Evolutionary conservation across 805 yeast genomes (phyloP), one percentile per base, ranked within the genome.

Genomic region (Pichia exigua): DNA sequence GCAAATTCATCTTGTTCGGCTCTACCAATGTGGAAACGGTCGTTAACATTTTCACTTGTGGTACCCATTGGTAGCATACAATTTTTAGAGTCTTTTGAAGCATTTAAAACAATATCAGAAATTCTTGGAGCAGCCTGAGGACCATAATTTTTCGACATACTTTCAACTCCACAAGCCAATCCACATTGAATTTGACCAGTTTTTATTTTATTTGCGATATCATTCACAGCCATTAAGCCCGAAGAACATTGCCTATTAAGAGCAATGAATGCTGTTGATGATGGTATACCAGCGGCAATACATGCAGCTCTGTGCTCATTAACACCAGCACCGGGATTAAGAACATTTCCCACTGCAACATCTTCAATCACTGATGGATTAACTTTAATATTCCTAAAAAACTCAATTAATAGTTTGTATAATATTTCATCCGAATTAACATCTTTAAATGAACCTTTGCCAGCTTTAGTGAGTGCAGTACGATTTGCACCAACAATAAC

Each of bases 21-120:
- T 67, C 98, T 81, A 27, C 82, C 63, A 54, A 92, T 75, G 56
- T 71, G 68, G 69, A 75, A 91, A 66, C 77, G 77, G 43, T 70
- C 68, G 28, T 95, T 91, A 51, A 92, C 87, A 67, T 92, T 92
- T 73, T 92, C 98, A 65, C 89, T 87, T 49, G 98, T 92, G 62
- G 84, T 83, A 45, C 98, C 98, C 98, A 92, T 92, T 58, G 98
- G 98, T 56, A 92, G 81, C 68, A 85, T 72, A 71, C 97, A 92
- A 68, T 83, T 83, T 55, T 73, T 73, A n/a, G 85, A 83, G 45
- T 73, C 77, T 47, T 66, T 62, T 58, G 74, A 66, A 11, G 65
- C 65, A 44, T 72, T 63, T 61, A 79, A 64, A 18, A 71, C 70
- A 6, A 47, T 42, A 21, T 77, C 75, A 13, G 87, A 81, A 54